These are phyloP conservation scores for Fusarium piperis DNA, from an alignment of 2,329 filamentous ascomycete species.

Conservation along the genomic window DNA sequence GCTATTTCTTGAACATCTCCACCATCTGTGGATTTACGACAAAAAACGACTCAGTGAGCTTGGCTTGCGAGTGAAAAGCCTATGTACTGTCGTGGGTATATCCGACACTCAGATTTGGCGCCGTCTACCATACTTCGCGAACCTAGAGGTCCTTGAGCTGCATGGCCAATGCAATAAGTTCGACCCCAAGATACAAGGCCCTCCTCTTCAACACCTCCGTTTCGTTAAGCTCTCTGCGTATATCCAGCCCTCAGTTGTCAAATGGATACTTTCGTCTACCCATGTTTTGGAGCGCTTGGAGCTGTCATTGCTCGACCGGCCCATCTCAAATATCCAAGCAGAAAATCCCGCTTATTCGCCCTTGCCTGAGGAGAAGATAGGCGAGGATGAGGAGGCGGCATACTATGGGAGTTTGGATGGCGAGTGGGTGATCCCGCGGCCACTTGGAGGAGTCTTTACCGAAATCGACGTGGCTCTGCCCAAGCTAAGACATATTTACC, in stretches of 20 bases:
- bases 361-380: neutral
- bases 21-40: neutral
- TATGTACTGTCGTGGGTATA: conserved; percentile 14
- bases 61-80: neutral
- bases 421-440: neutral
- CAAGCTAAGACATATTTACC: neutral
- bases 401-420: neutral
- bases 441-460: conserved; percentile 9
- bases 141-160: conserved; percentile 21
- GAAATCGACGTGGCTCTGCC: neutral
- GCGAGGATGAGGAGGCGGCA: neutral
- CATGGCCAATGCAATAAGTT: neutral
- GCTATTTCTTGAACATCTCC: neutral
- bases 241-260: neutral
- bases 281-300: conserved; percentile 13
- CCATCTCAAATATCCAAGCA: neutral
- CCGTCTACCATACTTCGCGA: conserved; percentile 20
- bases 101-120: conserved; percentile 4
- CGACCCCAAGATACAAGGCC: rapidly evolving
- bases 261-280: conserved; percentile 12
- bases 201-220: neutral
- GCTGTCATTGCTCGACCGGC: conserved; percentile 22
- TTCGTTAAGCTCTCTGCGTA: conserved; percentile 26
- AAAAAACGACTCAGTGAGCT: neutral
- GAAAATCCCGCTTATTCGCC: neutral